Evolutionary conservation across 805 yeast genomes (phyloP).

Genomic region (Lipomyces mesembrius): DNA sequence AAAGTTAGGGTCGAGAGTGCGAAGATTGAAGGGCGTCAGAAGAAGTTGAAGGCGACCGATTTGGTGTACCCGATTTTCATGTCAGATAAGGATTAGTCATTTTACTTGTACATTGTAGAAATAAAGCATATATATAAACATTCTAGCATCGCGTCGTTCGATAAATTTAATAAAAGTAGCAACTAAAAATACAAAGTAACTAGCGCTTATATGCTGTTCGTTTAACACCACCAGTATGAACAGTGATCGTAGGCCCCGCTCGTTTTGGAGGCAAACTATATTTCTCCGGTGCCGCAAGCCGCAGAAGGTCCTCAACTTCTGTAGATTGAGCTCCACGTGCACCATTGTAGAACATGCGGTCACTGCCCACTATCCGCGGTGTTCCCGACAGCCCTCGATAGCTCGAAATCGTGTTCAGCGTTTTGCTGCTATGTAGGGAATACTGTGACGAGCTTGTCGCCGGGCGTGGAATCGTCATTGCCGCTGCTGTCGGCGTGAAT

Average conservation of each 20-base stretch:
- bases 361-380: not conserved
- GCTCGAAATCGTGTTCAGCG: not conserved
- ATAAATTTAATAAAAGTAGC: not conserved
- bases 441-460: not conserved
- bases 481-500: not conserved
- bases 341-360: not conserved
- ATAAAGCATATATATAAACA: not conserved
- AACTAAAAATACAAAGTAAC: not conserved
- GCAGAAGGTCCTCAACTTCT: not conserved
- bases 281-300: not conserved
- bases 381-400: not conserved
- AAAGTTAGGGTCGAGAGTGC: not conserved
- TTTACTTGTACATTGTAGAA: not conserved
- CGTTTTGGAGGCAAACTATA: not conserved
- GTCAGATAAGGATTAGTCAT: not conserved
- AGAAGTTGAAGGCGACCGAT: not conserved
- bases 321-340: not conserved
- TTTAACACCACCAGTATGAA: not conserved
- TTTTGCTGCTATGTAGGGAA: not conserved
- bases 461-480: not conserved
- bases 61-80: not conserved
- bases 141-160: not conserved
- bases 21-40: not conserved
- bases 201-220: constrained; percentile 6
- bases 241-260: not conserved